Base-by-base conservation (phyloP, 495 filamentous ascomycete genomes). In the Chaetomidium leptoderma region DNA sequence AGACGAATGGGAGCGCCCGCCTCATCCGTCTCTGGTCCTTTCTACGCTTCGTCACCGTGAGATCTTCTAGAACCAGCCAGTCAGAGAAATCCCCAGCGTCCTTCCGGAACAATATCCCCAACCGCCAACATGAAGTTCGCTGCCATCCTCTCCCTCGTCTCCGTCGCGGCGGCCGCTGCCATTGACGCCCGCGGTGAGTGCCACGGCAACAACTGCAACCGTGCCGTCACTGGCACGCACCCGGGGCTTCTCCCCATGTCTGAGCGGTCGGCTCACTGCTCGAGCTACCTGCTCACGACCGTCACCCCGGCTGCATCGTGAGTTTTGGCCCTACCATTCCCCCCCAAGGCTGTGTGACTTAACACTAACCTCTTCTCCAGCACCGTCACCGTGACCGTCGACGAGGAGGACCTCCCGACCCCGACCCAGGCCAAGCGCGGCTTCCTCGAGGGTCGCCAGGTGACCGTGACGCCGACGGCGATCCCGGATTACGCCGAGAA, bases 201-300 rank as follows among this genome's bases (percentile, higher is more conserved):
- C 60, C 45, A 53, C 42, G 70, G 68, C 59, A 69, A 72, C 61
- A 69, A 68, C 66, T 72, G 70, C 63, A 68, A 70, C 62, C 66
- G 66, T 32, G 65, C 66, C 37, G 57, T 72, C 26, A 68, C 68
- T 6, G 66, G 68, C 32, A 72, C 68, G 47, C 64, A 68, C 13
- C 40, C 37, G 26, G 66, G 66, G 30, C 58, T 72, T 21, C 57
- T 50, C 5, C 60, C 68, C n/a, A 36, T 60, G 7, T 40, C 54
- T 16, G 45, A 52, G 13, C 68, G 70, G 36, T 66, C 66, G 14
- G 51, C 63, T 26, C 58, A 66, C 60, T 72, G 70, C 66, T 36
- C 58, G n/a, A 69, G 65, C 65, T 72, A 65, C 62, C 60, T 72
- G 30, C 40, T 40, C 9, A 65, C 66, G 16, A 69, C 66, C 29